Base-by-base conservation (phyloP, 164 flowering plant species). In the Protea cynaroides region DNA sequence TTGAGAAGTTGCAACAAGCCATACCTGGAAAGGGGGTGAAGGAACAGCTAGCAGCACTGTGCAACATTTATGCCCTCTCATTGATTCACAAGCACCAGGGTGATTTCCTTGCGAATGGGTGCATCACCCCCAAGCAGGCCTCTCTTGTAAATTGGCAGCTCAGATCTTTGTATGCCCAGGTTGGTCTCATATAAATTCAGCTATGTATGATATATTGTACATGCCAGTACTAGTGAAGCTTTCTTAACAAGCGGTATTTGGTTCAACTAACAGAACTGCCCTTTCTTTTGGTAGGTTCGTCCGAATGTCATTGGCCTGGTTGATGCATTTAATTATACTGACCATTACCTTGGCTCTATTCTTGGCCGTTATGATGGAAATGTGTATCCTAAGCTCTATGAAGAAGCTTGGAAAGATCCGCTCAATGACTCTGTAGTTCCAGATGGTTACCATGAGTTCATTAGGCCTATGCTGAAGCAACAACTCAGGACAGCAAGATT, bases 291-390 rank as follows among this genome's bases (percentile, higher is more conserved):
- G 19, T 49, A 94, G 99, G 83, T 76, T 59, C 97, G 99, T 29
- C 99, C 97, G 4, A 95, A 95, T 79, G 99, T 88, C 0, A 68
- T 95, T 64, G 82, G 96, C 13, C 88, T 95, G 34, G 99, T 95
- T 37, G 99, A 95, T 78, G 80, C 97, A 22, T 95, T 89, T 63
- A 86, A 88, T 77, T 90, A 95, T 80, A 95, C 97, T 0, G 97
- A 95, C 74, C 97, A 95, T 83, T 95, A 13, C 76, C 92, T 95
- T 2, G 86, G 91, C 47, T 95, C 99, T 0, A 69, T 81, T 56
- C 93, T 95, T 1, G 99, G 99, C 29, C 78, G 96, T 38, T 92
- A 92, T 53, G 97, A 95, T 70, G 99, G 99, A 29, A 88, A 95
- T 71, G 99, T 95, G 56, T 95, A 95, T 64, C 96, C 96, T n/a